Evolutionary conservation across 148 eudicot genomes (phyloP), one percentile per base, ranked within the genome.

Genomic region (Simmondsia chinensis): DNA sequence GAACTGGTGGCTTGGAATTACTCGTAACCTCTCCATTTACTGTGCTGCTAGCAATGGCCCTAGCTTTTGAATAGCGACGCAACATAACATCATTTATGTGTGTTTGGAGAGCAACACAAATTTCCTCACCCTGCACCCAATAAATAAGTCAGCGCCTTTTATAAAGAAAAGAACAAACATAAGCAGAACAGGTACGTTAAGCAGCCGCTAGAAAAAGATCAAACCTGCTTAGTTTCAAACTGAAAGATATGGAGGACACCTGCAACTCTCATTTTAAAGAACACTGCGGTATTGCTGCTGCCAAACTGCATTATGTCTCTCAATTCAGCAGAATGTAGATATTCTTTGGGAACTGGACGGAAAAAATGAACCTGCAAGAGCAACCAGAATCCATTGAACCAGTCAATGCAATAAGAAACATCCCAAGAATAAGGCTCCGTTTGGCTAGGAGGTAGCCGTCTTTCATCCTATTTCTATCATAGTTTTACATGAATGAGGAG

Each of bases 241-340:
- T 93, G 99, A 60, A 93, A 93, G 27, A 93, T 82, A 51, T 93
- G 99, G 37, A 93, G 79, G 50, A 82, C 96, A 39, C 99, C 99
- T 21, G 99, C 99, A 59, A 93, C 99, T 73, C 99, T 77, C 99
- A 93, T 93, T 68, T 93, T 93, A 28, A 93, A 93, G 44, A 93
- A 93, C 20, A 93, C 96, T 14, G 99, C 99, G 37, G 99, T 82
- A 31, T 93, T 86, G 56, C 99, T 93, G 71, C 99, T 93, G 21
- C 99, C 99, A 56, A 93, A 93, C 66, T 93, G 99, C 99, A 93
- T 93, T 48, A 93, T 86, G 57, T 93, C 99, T 64, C 99, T 79
- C 16, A 93, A 47, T 51, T 93, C 96, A 6, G 99, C 99, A 39
- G 99, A 93, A 53, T 93, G 99, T 48, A 93, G 56, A 71, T 93